Percentiles rank a stretch among this genome's conserved stretches.
These are phyloP conservation scores for Jaminaea rosea DNA, from an alignment of 1,284 basidiomycete species.

Conservation along the genomic window DNA sequence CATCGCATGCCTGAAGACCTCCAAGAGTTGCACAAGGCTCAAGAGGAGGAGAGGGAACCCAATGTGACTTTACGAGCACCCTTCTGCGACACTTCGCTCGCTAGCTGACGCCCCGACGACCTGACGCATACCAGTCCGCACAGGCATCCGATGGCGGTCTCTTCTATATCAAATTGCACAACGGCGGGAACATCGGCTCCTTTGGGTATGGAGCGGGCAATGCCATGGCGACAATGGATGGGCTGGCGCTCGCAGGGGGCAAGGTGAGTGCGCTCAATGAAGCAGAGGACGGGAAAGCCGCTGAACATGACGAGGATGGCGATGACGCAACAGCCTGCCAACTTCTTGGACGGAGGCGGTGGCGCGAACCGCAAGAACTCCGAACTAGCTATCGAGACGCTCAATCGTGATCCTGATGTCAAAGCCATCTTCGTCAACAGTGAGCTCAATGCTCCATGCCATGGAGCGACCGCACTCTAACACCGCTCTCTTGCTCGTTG, in stretches of 20 bases:
- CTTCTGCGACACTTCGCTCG: too few species aligned
- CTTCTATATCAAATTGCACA: conserved; percentile 25
- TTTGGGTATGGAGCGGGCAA: conserved; percentile 37
- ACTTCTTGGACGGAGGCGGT: conserved; percentile 35
- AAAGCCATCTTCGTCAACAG: conserved; percentile 33
- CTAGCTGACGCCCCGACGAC: too few species aligned
- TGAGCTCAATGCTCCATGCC: too few species aligned
- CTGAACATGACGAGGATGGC: too few species aligned
- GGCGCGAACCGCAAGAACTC: conserved; percentile 26
- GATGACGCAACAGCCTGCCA: conserved; percentile 14
- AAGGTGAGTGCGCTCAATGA: conserved; percentile 1
- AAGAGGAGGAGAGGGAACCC: conserved; percentile 5
- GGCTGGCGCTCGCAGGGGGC: conserved; percentile 21
- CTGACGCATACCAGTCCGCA: conserved; percentile 13
- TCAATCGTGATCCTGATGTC: conserved; percentile 24
- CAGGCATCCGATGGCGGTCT: conserved; percentile 26
- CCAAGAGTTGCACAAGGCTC: conserved; percentile 1
- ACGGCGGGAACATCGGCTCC: conserved; percentile 26
- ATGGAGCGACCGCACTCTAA: not conserved
- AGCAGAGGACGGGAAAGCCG: too few species aligned
- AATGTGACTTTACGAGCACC: conserved; percentile 11
- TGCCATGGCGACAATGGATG: conserved; percentile 37
- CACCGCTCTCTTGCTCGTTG: not conserved
- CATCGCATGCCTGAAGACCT: conserved; percentile 16
- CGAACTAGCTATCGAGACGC: conserved; percentile 25